Percentiles rank a stretch among this genome's conserved stretches.
These are phyloP conservation scores for Saccharomycopsis amapae DNA, from an alignment of 805 yeast species.

Conservation along the genomic window DNA sequence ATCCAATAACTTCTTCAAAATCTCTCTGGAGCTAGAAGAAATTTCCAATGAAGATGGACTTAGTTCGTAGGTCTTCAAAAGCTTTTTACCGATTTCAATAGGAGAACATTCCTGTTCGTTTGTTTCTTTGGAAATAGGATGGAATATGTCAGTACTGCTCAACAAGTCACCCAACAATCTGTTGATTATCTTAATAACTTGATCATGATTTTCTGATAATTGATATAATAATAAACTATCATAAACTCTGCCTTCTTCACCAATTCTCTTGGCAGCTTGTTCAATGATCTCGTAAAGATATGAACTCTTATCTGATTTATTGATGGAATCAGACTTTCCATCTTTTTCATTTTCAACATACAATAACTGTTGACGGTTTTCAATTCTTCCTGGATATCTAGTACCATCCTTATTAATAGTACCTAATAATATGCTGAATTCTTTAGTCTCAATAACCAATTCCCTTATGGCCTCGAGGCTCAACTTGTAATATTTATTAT, in stretches of 20 bases:
- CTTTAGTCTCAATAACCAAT: conserved; percentile 78
- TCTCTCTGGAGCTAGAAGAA: conserved; percentile 48
- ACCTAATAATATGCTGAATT: conserved; percentile 77
- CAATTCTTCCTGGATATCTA: conserved; percentile 77
- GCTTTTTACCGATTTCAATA: conserved; percentile 33
- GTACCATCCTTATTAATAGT: conserved; percentile 70
- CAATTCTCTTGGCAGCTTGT: conserved; percentile 78
- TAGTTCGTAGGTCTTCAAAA: conserved; percentile 43
- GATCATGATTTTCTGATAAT: conserved; percentile 78
- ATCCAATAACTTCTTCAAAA: conserved; percentile 56
- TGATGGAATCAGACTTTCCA: not conserved
- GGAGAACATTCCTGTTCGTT: conserved; percentile 33
- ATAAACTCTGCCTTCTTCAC: conserved; percentile 81
- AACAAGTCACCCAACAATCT: conserved; percentile 71
- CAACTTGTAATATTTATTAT: conserved; percentile 40
- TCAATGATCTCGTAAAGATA: conserved; percentile 70
- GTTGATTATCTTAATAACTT: conserved; percentile 69
- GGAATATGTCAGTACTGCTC: conserved; percentile 61
- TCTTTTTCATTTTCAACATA: conserved; percentile 31
- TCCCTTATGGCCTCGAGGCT: conserved; percentile 79
- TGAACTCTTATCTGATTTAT: conserved; percentile 35
- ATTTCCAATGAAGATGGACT: conserved; percentile 42
- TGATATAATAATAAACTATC: conserved; percentile 85
- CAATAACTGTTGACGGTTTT: conserved; percentile 62
- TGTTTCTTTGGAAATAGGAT: conserved; percentile 32